Conservation (phyloP, 164 flowering plant genomes). For the Protea cynaroides region DNA sequence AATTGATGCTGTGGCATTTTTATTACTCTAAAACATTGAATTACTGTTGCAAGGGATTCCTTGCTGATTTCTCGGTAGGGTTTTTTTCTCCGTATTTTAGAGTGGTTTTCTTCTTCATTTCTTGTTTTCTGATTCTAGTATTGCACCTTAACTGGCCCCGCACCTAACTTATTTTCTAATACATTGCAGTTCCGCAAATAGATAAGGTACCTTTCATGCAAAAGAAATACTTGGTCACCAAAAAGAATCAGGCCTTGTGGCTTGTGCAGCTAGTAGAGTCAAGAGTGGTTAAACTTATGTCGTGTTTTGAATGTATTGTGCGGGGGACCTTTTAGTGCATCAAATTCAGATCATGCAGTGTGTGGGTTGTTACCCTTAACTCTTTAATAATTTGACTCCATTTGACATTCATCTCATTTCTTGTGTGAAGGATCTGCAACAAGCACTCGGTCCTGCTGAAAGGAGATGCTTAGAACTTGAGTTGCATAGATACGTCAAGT, state of each 20-base stretch:
- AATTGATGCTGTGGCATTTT: not conserved
- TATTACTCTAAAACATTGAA: not conserved
- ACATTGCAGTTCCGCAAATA: not conserved
- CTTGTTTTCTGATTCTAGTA: not conserved
- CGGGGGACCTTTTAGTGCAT: too few species aligned
- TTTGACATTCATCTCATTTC: not conserved
- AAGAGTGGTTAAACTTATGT: too few species aligned
- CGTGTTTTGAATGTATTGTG: too few species aligned
- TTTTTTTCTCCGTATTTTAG: not conserved
- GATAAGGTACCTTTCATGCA: not conserved
- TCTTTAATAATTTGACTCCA: not conserved
- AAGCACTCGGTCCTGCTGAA: conserved; percentile 23
- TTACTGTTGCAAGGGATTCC: not conserved
- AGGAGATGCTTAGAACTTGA: conserved; percentile 36
- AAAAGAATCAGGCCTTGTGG: too few species aligned
- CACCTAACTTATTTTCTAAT: not conserved
- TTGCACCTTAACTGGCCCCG: not conserved
- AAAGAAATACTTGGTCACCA: too few species aligned
- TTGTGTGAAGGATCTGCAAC: conserved; percentile 48
- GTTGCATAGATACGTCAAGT: conserved; percentile 49
- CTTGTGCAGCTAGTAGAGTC: too few species aligned
- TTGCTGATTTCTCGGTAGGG: not conserved
- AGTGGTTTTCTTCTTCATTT: not conserved
- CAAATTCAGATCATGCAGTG: too few species aligned
- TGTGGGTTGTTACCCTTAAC: too few species aligned